Base-by-base conservation (phyloP, 768 basidiomycete species). In the Amanita pseudoporphyria region DNA sequence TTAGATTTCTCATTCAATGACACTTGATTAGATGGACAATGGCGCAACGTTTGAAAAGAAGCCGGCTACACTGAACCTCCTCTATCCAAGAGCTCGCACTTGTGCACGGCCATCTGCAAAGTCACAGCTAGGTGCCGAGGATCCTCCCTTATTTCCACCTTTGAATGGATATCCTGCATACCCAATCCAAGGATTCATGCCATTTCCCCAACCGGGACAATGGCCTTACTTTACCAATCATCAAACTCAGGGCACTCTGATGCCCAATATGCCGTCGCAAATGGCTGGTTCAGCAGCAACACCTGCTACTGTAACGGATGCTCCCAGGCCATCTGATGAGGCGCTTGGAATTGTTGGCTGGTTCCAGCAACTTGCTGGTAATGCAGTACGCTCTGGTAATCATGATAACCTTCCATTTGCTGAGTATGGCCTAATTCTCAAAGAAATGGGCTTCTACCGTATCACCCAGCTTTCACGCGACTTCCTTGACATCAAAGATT, bases 391-490 rank as follows among this genome's bases (percentile, higher is more conserved):
- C 30, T n/a, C n/a, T n/a, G n/a, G n/a, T n/a, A 47, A 47, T 30
- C 38, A 5, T 24, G 52, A 52, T 41, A 18, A 18, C 31, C 28
- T 48, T 1, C 38, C 44, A 26, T 52, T 52, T 41, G 22, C 18
- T 3, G 33, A 35, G n/a, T 41, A 48, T 36, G 52, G 52, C 10
- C 3, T 28, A 16, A 36, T 40, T 30, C 39, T 52, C 36, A 47
- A 41, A 32, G 46, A 47, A 35, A 53, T 43, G 32, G 52, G 52
- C 14, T 49, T 49, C 18, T 16, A 41, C 35, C 24, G 28, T 21
- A 43, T 53, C 38, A 41, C 46, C 41, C 46, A 53, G 19, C 39
- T 53, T 19, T 42, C 47, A 28, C 21, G n/a, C 12, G 26, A 49
- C 24, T 48, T 41, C 45, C 42, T 53, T 14, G 16, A 21, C n/a